Evolutionary conservation across 2,329 filamentous ascomycete genomes (phyloP).

Genomic region (Dissoconium aciculare): DNA sequence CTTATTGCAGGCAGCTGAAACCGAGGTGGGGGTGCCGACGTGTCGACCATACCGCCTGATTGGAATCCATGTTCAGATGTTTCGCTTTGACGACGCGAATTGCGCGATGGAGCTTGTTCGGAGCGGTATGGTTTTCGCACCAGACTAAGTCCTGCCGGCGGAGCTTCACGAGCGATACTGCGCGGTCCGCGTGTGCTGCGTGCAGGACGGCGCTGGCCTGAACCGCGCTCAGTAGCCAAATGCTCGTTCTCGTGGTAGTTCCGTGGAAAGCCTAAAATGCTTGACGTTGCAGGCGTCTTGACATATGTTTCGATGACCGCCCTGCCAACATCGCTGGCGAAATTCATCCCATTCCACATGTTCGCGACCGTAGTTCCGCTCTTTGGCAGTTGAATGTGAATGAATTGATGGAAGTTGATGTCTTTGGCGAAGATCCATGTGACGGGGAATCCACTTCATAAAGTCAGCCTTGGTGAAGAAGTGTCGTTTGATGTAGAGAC

Average conservation of each 20-base stretch:
- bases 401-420: constrained; percentile 16
- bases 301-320: constrained; percentile 17
- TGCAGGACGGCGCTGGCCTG: background rate
- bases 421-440: constrained; percentile 21
- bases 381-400: constrained; percentile 12
- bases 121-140: too few relatives aligned
- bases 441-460: constrained; percentile 15
- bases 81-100: too few relatives aligned
- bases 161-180: too few relatives aligned
- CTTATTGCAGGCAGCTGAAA: too few relatives aligned
- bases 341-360: constrained; percentile 24
- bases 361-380: constrained; percentile 16
- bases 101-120: too few relatives aligned
- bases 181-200: background rate
- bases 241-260: constrained; percentile 8
- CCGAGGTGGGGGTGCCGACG: too few relatives aligned
- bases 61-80: too few relatives aligned
- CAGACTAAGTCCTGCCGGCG: too few relatives aligned
- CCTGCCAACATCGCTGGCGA: constrained; percentile 14
- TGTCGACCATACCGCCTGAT: too few relatives aligned
- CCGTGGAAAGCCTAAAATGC: constrained; percentile 11
- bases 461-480: constrained; percentile 7
- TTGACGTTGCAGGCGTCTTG: constrained; percentile 10
- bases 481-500: background rate
- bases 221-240: background rate